A percentile compares a stretch with the other conserved stretches of the same genome.
phyloP scores from a whole-genome alignment of 306 rosid species.

The Quercus suber region DNA sequence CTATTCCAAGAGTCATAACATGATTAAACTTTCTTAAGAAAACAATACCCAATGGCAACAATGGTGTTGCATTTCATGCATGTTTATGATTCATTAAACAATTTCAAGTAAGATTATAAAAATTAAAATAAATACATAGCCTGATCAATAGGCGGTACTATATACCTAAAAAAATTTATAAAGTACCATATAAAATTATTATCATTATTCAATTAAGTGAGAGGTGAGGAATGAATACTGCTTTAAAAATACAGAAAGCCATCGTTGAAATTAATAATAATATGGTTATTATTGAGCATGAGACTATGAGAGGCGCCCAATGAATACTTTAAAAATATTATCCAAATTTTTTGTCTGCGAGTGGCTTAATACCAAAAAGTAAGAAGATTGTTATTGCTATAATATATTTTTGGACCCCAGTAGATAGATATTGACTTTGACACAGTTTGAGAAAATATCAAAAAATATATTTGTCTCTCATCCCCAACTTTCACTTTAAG shows the following conservation, averaged over 20 bases:
- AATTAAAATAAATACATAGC: no score
- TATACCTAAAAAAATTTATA: no score
- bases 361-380: constrained; percentile 37
- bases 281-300: not conserved
- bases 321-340: constrained; percentile 21
- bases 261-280: not conserved
- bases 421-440: constrained; percentile 56
- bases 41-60: not conserved
- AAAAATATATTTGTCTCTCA: not conserved
- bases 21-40: not conserved
- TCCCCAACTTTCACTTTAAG: constrained; percentile 20
- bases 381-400: not conserved
- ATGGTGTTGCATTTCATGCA: not conserved
- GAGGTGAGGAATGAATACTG: no score
- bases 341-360: constrained; percentile 33
- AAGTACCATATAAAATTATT: no score
- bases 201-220: no score
- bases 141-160: no score
- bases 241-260: not conserved
- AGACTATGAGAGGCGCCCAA: not conserved
- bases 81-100: not conserved
- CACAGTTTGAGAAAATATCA: constrained; percentile 25
- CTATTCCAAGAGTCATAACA: not conserved
- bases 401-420: constrained; percentile 29
- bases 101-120: not conserved